These are phyloP conservation scores for Starmerella vaccinii DNA, from an alignment of 805 yeast species.

Conservation along the genomic window DNA sequence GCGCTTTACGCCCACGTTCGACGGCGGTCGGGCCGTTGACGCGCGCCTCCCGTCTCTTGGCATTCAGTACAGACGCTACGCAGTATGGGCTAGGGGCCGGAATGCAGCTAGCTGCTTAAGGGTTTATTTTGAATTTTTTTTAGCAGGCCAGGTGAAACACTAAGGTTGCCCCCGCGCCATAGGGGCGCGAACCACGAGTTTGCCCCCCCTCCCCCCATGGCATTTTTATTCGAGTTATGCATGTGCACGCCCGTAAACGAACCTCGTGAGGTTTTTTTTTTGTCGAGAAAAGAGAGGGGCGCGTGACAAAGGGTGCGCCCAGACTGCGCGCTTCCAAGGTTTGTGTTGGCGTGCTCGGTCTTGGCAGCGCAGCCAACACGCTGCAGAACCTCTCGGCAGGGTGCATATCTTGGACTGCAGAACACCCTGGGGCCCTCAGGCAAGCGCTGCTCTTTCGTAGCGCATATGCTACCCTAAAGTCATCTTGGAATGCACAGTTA, in stretches of 20 bases:
- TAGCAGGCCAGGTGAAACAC: too few relatives aligned
- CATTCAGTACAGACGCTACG: not conserved
- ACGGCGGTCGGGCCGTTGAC: not conserved
- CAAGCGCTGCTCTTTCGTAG: not conserved
- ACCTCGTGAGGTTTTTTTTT: too few relatives aligned
- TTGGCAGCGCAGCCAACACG: too few relatives aligned
- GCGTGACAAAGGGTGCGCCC: too few relatives aligned
- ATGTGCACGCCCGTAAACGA: too few relatives aligned
- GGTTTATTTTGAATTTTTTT: not conserved
- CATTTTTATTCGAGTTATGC: too few relatives aligned
- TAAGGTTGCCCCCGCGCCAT: too few relatives aligned
- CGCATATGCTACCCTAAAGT: not conserved
- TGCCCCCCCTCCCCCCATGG: too few relatives aligned
- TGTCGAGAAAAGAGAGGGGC: too few relatives aligned
- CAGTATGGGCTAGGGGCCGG: not conserved
- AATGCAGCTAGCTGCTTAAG: not conserved
- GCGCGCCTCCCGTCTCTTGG: not conserved
- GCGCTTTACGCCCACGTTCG: constrained; percentile 1
- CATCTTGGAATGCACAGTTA: not conserved
- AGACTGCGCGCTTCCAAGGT: too few relatives aligned
- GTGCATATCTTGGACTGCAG: constrained; percentile 1
- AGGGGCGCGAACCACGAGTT: too few relatives aligned
- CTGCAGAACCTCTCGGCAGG: not conserved
- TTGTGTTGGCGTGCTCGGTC: too few relatives aligned
- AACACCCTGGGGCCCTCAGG: not conserved